phyloP scores from a whole-genome alignment of 352 stramenopile species.

The Phytopythium cucurbitacearum region DNA sequence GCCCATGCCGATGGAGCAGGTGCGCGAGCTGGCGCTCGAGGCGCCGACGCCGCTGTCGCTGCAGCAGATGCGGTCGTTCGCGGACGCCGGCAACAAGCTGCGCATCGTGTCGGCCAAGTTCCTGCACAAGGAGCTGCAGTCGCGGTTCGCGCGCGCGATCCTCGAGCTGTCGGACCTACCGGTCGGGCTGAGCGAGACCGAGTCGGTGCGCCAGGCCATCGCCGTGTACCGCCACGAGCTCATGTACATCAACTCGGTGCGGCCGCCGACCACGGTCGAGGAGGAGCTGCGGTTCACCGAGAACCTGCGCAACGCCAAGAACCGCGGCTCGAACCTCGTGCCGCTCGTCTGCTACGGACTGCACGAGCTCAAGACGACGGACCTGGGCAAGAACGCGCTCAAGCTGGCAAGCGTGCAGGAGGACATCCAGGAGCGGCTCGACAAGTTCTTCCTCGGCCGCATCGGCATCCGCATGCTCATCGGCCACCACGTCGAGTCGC shows the following conservation, averaged over 20 bases:
- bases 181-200: conserved; percentile 55
- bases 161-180: conserved; percentile 73
- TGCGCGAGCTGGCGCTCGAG: conserved; percentile 44
- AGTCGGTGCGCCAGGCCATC: conserved; percentile 56
- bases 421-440: conserved; percentile 81
- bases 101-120: conserved; percentile 62
- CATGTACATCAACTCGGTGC: conserved; percentile 33
- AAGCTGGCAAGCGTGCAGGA: conserved; percentile 62
- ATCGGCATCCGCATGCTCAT: conserved; percentile 99
- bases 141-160: conserved; percentile 69
- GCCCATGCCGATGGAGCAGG: conserved; percentile 60
- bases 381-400: conserved; percentile 57
- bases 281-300: conserved; percentile 69
- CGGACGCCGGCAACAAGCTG: conserved; percentile 54
- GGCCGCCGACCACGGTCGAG: conserved; percentile 37
- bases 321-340: conserved; percentile 64
- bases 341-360: conserved; percentile 74
- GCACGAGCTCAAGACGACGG: conserved; percentile 58
- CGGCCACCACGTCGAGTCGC: conserved; percentile 82
- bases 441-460: conserved; percentile 97
- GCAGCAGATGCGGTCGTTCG: conserved; percentile 78
- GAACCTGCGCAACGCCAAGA: conserved; percentile 45
- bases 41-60: conserved; percentile 68
- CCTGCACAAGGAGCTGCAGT: conserved; percentile 76
- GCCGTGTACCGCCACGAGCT: conserved; percentile 60